Conservation (phyloP, 176 grass and related monocot species). For the Typha latifolia region DNA sequence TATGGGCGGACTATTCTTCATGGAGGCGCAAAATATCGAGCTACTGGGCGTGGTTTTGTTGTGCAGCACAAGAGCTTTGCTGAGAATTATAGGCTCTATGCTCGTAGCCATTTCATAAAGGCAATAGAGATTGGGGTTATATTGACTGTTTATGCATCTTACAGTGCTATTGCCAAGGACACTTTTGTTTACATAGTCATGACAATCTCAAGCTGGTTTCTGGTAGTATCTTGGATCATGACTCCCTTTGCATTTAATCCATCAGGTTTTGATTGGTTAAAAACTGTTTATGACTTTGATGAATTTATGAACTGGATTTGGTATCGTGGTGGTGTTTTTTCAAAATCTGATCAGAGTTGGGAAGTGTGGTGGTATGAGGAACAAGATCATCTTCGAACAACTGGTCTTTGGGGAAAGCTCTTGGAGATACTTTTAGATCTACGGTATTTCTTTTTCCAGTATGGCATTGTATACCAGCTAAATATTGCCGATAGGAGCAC, state of each 20-base stretch:
- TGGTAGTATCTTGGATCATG: conserved; percentile 94
- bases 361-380: conserved; percentile 95
- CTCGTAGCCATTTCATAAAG: conserved; percentile 96
- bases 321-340: conserved; percentile 63
- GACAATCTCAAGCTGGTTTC: conserved; percentile 89
- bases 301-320: conserved; percentile 99
- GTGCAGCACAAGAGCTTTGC: conserved; percentile 89
- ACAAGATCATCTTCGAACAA: conserved; percentile 86
- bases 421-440: conserved; percentile 92
- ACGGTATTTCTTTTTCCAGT: conserved; percentile 94
- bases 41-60: conserved; percentile 98
- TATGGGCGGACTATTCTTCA: conserved; percentile 97
- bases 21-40: conserved; percentile 89
- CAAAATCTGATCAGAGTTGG: conserved; percentile 89
- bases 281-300: conserved; percentile 97
- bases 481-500: conserved; percentile 62
- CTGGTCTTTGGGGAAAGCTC: conserved; percentile 90
- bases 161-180: conserved; percentile 73
- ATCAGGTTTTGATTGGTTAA: conserved; percentile 98
- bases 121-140: conserved; percentile 90
- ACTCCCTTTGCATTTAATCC: conserved; percentile 96
- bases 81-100: conserved; percentile 96
- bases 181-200: conserved; percentile 90
- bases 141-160: conserved; percentile 77
- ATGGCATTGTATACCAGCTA: conserved; percentile 88